These are phyloP conservation scores for Aureobasidium musti DNA, from an alignment of 2,329 filamentous ascomycete species.

Conservation along the genomic window DNA sequence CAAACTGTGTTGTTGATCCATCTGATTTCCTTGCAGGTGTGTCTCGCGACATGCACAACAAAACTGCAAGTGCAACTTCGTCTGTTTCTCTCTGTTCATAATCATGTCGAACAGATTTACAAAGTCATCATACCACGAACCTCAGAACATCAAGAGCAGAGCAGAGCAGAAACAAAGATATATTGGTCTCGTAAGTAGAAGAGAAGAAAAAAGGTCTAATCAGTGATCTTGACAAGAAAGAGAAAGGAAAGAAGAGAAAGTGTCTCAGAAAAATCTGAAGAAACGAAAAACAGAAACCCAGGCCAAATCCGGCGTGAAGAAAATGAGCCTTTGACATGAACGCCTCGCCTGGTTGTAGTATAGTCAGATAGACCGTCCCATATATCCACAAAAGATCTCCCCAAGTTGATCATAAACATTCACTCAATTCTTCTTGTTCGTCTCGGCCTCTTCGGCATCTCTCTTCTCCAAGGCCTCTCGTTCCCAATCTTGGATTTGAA, in stretches of 20 bases:
- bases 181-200: background rate
- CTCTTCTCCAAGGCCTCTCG: slow-evolving; percentile 25
- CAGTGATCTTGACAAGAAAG: background rate
- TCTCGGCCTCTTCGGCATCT: slow-evolving; percentile 11
- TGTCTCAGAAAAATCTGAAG: background rate
- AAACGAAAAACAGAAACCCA: background rate
- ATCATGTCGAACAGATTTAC: too few species aligned
- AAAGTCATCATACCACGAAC: too few species aligned
- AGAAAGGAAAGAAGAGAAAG: background rate
- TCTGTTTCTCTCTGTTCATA: too few species aligned
- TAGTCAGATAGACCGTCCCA: background rate
- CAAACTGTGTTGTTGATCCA: too few species aligned
- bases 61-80: too few species aligned
- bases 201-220: background rate
- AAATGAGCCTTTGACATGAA: background rate
- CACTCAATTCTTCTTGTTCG: slow-evolving; percentile 10
- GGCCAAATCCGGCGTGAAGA: background rate
- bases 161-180: background rate
- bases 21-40: too few species aligned
- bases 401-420: background rate
- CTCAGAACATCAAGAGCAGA: too few species aligned
- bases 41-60: too few species aligned
- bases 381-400: slow-evolving; percentile 7
- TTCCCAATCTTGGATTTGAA: slow-evolving; percentile 27
- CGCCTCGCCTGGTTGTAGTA: background rate